A percentile compares a stretch with the other conserved stretches of the same genome.
These are phyloP conservation scores for Iberis pinnata DNA, from an alignment of 345 rosid species.

Conservation along the genomic window DNA sequence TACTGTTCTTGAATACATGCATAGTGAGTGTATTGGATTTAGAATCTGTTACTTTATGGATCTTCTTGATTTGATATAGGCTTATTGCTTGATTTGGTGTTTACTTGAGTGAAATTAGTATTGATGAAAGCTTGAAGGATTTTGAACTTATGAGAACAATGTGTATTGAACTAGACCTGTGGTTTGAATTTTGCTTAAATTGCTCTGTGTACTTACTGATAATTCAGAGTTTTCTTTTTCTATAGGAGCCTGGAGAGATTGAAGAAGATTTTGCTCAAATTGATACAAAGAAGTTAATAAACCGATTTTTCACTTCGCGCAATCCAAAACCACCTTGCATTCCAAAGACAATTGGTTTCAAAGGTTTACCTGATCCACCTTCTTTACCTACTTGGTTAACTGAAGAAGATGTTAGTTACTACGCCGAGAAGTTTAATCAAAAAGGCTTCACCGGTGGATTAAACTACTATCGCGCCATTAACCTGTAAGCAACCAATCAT, in stretches of 20 bases:
- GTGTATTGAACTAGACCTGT: background rate
- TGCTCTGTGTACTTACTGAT: background rate
- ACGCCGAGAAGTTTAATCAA: slow-evolving; percentile 49
- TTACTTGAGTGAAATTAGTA: background rate
- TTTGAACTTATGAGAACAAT: slow-evolving; percentile 1
- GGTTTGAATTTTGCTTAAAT: background rate
- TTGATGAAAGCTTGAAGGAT: slow-evolving; percentile 6
- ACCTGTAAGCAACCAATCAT: slow-evolving; percentile 39
- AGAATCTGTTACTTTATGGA: too few relatives aligned
- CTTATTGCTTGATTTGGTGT: slow-evolving; percentile 1
- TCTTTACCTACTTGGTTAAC: slow-evolving; percentile 65
- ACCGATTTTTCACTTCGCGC: slow-evolving; percentile 36
- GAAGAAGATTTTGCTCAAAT: slow-evolving; percentile 68
- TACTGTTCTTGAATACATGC: too few relatives aligned
- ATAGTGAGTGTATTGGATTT: too few relatives aligned
- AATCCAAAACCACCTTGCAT: slow-evolving; percentile 44
- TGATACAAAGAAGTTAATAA: slow-evolving; percentile 44
- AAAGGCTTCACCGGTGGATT: slow-evolving; percentile 77
- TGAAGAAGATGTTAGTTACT: slow-evolving; percentile 53
- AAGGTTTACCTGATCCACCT: slow-evolving; percentile 42
- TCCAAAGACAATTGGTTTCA: slow-evolving; percentile 51
- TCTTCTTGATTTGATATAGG: background rate
- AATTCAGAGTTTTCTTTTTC: slow-evolving; percentile 6
- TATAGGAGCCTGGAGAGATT: slow-evolving; percentile 62
- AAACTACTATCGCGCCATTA: slow-evolving; percentile 68